Evolutionary conservation across 257 asterid species (phyloP), one percentile per base, ranked within the genome.

Genomic region (Mitragyna speciosa): DNA sequence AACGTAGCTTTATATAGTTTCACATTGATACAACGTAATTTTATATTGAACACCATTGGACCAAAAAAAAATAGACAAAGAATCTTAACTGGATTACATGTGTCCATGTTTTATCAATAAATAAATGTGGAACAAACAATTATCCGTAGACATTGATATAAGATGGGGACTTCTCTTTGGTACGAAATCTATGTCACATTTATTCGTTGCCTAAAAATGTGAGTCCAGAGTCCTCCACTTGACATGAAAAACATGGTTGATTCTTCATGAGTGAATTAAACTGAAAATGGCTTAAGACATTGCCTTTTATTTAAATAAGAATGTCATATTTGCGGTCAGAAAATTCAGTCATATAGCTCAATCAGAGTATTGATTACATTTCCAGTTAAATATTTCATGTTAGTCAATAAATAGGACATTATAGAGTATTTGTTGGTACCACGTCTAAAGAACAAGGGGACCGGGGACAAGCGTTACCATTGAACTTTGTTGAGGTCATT

Each of bases 151-250:
- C 41, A 47, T 12, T 39, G 17, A 54, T 11, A 78, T 33, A 31
- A 58, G 82, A 71, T 19, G 41, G 72, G 20, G 72, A 70, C 77
- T 33, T 70, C 64, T 1, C 26, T 24, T 51, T 56, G 48, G 66
- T 17, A 22, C 66, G 28, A 68, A 78, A 78, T 48, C n/a, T 36
- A 24, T 68, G 26, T 67, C 41, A 61, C 24, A 52, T 43, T 12
- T 56, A 15, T 67, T 70, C 8, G 56, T 68, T 12, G 28, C 56
- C 45, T 12, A 67, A 66, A 67, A 67, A 10, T 78, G 75, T 49
- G 69, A 14, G 15, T 14, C 7, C 15, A 11, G 28, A 4, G 6
- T 20, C 3, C 63, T 19, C 9, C 33, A 24, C 31, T n/a, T 63
- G 54, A 69, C 52, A 12, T 41, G 41, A 5, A 19, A 41, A 70